Conservation (phyloP, 2,329 filamentous ascomycete species). For the Stachybotrys chartarum region DNA sequence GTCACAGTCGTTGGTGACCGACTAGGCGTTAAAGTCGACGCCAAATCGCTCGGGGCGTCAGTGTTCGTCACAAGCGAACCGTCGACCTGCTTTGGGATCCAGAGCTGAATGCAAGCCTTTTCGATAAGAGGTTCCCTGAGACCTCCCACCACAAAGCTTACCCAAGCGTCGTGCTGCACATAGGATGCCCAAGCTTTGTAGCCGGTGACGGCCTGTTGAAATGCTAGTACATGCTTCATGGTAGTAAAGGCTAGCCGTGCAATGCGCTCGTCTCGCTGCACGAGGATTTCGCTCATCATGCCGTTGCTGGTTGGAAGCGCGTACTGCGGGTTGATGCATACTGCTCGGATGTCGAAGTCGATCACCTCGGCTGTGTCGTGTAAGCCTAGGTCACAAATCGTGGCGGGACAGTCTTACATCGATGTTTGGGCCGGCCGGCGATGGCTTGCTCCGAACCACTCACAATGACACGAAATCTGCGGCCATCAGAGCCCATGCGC, state of each 20-base stretch:
- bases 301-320: slow-evolving; percentile 14
- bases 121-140: slow-evolving; percentile 15
- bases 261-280: slow-evolving; percentile 21
- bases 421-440: slow-evolving; percentile 12
- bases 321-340: slow-evolving; percentile 19
- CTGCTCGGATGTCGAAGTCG: slow-evolving; percentile 22
- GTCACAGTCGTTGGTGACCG: slow-evolving; percentile 5
- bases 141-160: slow-evolving; percentile 20
- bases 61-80: slow-evolving; percentile 19
- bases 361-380: slow-evolving; percentile 13
- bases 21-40: slow-evolving; percentile 2
- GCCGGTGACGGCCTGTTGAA: slow-evolving; percentile 25
- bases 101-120: slow-evolving; percentile 21
- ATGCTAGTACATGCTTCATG: slow-evolving; percentile 18
- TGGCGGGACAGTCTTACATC: slow-evolving; percentile 7
- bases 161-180: slow-evolving; percentile 16
- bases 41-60: slow-evolving; percentile 10
- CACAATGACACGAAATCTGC: slow-evolving; percentile 17
- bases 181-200: slow-evolving; percentile 21
- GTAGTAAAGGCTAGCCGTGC: slow-evolving; percentile 18
- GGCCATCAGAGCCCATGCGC: slow-evolving; percentile 17
- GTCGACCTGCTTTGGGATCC: slow-evolving; percentile 19
- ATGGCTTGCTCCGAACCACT: slow-evolving; percentile 12
- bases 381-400: background rate
- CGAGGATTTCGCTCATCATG: slow-evolving; percentile 17